These are phyloP conservation scores for Pseudevernia furfuracea DNA, from an alignment of 495 filamentous ascomycete species.

Conservation along the genomic window DNA sequence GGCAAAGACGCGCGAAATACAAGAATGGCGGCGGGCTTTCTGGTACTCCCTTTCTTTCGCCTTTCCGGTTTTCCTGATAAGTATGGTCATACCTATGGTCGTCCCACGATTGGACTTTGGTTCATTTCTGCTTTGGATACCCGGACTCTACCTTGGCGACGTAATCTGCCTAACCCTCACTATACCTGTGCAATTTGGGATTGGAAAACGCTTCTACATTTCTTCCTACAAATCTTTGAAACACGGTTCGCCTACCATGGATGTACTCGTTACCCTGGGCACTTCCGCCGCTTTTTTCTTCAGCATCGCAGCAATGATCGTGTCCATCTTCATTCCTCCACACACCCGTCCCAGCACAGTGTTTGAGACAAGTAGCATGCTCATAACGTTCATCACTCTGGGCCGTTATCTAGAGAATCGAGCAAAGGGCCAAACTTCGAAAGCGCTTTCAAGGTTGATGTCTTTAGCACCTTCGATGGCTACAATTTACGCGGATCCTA, in stretches of 20 bases:
- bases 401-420: slow-evolving; percentile 90
- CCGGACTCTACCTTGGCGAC: slow-evolving; percentile 83
- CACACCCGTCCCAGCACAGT: slow-evolving; percentile 76
- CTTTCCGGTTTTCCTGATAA: slow-evolving; percentile 82
- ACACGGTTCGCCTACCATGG: slow-evolving; percentile 92
- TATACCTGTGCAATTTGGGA: slow-evolving; percentile 91
- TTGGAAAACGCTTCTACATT: slow-evolving; percentile 85
- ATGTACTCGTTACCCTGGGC: slow-evolving; percentile 87
- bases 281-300: slow-evolving; percentile 99
- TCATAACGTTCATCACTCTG: slow-evolving; percentile 92
- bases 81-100: slow-evolving; percentile 83
- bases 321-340: slow-evolving; percentile 61
- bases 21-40: slow-evolving; percentile 81
- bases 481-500: slow-evolving; percentile 94
- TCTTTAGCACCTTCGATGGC: slow-evolving; percentile 93
- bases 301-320: slow-evolving; percentile 78
- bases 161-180: slow-evolving; percentile 74
- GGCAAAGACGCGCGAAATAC: slow-evolving; percentile 91
- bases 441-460: slow-evolving; percentile 91
- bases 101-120: slow-evolving; percentile 68
- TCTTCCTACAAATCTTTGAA: slow-evolving; percentile 85
- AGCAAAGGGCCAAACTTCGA: slow-evolving; percentile 94
- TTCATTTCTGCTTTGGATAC: slow-evolving; percentile 48
- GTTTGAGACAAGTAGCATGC: slow-evolving; percentile 97
- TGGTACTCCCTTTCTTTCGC: slow-evolving; percentile 68